phyloP scores from a whole-genome alignment of 2,329 filamentous ascomycete genomes.

The Alternaria arbusti region DNA sequence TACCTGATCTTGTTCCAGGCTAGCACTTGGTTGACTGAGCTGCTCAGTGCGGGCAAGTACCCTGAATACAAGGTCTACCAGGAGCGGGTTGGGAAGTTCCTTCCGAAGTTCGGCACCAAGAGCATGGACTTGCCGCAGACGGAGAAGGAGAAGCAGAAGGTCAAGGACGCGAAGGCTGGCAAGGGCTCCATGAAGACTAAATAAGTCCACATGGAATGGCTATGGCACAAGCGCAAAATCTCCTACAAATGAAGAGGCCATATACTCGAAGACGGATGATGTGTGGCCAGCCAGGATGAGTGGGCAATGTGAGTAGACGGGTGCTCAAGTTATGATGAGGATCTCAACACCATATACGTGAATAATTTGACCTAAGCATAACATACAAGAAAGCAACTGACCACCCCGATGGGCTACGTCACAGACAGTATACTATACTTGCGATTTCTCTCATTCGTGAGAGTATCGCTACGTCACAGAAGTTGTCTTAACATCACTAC shows the following conservation, averaged over 20 bases:
- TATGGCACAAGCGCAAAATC: background rate
- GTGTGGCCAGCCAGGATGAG: background rate
- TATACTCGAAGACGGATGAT: background rate
- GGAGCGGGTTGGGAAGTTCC: constrained; percentile 78
- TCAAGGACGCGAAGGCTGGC: constrained; percentile 25
- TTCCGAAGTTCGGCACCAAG: constrained; percentile 63
- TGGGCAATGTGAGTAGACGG: background rate
- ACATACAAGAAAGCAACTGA: background rate
- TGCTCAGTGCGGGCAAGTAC: constrained; percentile 82
- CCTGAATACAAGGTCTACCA: constrained; percentile 87
- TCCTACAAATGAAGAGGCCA: background rate
- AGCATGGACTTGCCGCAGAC: constrained; percentile 37
- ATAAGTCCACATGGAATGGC: background rate
- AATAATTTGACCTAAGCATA: background rate
- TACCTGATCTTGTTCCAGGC: constrained; percentile 86
- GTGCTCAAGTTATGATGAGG: background rate
- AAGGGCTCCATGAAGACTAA: constrained; percentile 23
- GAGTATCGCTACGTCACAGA: background rate
- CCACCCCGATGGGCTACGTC: background rate
- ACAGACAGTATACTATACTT: no score
- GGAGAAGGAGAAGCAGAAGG: constrained; percentile 29
- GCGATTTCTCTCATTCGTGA: no score
- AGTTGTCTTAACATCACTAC: background rate
- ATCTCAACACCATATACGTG: background rate
- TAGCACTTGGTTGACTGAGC: constrained; percentile 87